Evolutionary conservation across 1,139 yeast species (phyloP).

Genomic region (Yamadazyma spencermartinsiae): DNA sequence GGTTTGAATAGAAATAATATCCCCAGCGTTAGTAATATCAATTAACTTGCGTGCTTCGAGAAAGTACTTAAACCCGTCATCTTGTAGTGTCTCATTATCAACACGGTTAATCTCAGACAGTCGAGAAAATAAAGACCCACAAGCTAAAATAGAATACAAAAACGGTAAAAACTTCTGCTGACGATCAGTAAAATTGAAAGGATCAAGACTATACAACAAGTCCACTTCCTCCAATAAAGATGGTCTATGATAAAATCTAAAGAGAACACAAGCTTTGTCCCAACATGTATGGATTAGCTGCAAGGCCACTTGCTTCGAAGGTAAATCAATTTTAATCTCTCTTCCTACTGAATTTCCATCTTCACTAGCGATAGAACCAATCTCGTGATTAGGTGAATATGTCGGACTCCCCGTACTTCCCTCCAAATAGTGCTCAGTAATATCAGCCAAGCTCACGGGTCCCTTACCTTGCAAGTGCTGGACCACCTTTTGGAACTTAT

Average conservation of each 20-base stretch:
- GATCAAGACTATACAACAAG: constrained; percentile 58
- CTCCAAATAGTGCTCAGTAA: constrained; percentile 28
- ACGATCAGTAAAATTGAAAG: constrained; percentile 65
- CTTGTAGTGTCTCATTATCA: constrained; percentile 52
- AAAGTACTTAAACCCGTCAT: constrained; percentile 82
- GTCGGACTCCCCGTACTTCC: constrained; percentile 6
- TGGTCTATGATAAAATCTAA: constrained; percentile 84
- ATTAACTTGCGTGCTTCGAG: constrained; percentile 78
- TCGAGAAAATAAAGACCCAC: constrained; percentile 69
- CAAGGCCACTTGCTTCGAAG: constrained; percentile 72
- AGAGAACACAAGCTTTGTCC: constrained; percentile 82
- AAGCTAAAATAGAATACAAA: constrained; percentile 57
- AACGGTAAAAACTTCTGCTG: constrained; percentile 79
- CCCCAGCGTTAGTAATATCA: constrained; percentile 55
- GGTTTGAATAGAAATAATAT: constrained; percentile 60
- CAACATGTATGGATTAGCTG: constrained; percentile 75
- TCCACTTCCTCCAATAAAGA: constrained; percentile 62
- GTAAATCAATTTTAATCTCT: constrained; percentile 69
- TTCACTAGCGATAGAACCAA: constrained; percentile 9
- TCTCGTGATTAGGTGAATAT: constrained; percentile 8
- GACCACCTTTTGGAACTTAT: constrained; percentile 29
- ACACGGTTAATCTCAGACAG: constrained; percentile 29
- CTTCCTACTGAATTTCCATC: constrained; percentile 23
- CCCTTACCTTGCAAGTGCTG: constrained; percentile 24
- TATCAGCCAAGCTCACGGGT: constrained; percentile 21